Base-by-base conservation (phyloP, 2,329 filamentous ascomycete species). In the Diplodia sapinea region DNA sequence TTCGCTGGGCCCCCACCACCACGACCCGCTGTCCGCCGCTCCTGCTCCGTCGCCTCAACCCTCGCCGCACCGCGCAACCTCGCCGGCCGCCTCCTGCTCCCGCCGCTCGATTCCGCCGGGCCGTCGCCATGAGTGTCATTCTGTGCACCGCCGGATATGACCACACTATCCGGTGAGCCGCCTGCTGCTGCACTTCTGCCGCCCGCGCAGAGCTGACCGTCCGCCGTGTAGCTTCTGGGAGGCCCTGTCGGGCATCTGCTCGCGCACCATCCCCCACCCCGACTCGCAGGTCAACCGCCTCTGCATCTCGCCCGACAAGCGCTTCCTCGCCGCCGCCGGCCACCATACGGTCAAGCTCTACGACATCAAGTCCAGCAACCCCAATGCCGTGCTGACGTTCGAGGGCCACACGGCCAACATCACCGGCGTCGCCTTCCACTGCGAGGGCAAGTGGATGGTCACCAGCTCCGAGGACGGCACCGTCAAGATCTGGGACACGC, bases 401-500 rank as follows among this genome's bases (percentile, higher is more conserved):
- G 94, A 98, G 77, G 95, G 95, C 51, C 95, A 99, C 81, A 95
- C 92, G 13, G 93, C 90, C 72, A 99, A 99, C 75, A 90, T 99
- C 77, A 99, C 95, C 0, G 95, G 95, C 52, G 92, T 99, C 56
- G 94, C 94, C 12, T 99, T 99, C 78, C 95, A 99, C 79, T 98
- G 94, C 78, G 95, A 99, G 80, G 94, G 94, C 12, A 99, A 99
- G 82, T 99, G 95, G 95, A 97, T 99, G 92, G 95, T 98, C 20
- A 99, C 95, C 11, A 96, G 91, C 79, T 96, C 92, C 56, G 95
- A 99, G 80, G 95, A 99, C 76, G 92, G 94, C 74, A 96, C 93
- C 0, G 94, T 97, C 76, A 96, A 96, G 84, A 96, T 97, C 71
- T 97, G 94, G 94, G 94, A 97, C 78, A 97, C 93, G 5, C 85